Conservation (phyloP, 148 eudicot genomes). For the Salicornia ramosissima region DNA sequence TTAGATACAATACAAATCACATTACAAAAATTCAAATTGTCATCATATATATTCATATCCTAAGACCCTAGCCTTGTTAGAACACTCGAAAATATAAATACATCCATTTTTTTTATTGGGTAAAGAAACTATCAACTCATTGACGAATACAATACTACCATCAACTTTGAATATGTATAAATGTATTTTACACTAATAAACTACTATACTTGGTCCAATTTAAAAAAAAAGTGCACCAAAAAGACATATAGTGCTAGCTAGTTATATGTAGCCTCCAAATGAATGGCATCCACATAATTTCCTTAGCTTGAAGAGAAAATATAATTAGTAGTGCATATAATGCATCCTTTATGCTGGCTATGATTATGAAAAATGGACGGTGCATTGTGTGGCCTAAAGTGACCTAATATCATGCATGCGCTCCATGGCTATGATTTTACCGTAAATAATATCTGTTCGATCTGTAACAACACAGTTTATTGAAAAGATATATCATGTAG, state of each 20-base stretch:
- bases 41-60: no score
- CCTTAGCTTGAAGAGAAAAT: neutral
- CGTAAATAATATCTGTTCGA: slow-evolving; percentile 4
- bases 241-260: neutral
- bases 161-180: no score
- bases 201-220: no score
- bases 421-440: neutral
- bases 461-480: slow-evolving; percentile 1
- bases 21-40: no score
- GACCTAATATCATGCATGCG: slow-evolving; percentile 16
- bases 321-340: neutral
- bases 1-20: no score
- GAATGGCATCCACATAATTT: slow-evolving; percentile 32
- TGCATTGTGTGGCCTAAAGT: slow-evolving; percentile 45
- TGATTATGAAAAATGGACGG: slow-evolving; percentile 41
- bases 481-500: slow-evolving; percentile 13
- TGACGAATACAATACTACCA: no score
- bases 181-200: no score
- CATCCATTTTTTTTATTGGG: no score
- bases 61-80: no score
- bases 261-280: slow-evolving; percentile 17
- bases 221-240: no score
- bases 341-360: slow-evolving; percentile 11
- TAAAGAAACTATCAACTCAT: no score
- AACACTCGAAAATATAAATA: no score